phyloP scores from a whole-genome alignment of 768 basidiomycete species.

The Amylocystis lapponica region DNA sequence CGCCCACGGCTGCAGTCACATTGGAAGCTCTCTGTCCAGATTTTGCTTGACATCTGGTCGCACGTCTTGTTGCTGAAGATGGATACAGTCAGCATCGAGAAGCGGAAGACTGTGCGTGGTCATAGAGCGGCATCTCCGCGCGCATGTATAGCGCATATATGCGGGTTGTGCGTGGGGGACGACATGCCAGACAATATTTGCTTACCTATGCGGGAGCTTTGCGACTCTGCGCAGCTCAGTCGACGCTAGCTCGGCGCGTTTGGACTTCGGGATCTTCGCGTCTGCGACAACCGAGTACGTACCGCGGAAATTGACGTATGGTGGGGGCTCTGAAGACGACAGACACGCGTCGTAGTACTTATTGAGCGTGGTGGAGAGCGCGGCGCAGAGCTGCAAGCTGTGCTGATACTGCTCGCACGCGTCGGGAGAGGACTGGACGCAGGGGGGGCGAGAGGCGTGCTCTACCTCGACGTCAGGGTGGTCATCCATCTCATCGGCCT shows the following conservation, averaged over 20 bases:
- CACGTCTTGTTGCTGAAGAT: not conserved
- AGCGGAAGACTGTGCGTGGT: not conserved
- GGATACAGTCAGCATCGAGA: not conserved
- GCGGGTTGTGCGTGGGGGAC: not conserved
- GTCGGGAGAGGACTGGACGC: not conserved
- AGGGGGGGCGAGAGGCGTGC: not conserved
- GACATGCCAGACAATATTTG: not conserved
- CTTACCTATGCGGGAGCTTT: slow-evolving; percentile 8
- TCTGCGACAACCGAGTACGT: slow-evolving; percentile 16
- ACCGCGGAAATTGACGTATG: slow-evolving; percentile 10
- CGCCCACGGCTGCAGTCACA: slow-evolving; percentile 6
- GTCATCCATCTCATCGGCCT: not conserved
- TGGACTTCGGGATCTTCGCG: slow-evolving; percentile 4
- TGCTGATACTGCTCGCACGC: slow-evolving; percentile 12
- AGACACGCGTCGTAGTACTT: slow-evolving; percentile 1
- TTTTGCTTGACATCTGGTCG: not conserved
- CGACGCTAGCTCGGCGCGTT: slow-evolving; percentile 8
- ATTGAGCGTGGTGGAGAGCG: slow-evolving; percentile 4
- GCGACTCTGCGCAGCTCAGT: slow-evolving; percentile 5
- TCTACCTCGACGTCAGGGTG: not conserved
- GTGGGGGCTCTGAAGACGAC: not conserved
- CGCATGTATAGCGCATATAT: not conserved
- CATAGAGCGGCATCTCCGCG: not conserved
- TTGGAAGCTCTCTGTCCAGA: slow-evolving; percentile 1
- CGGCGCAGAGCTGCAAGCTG: slow-evolving; percentile 8